Percentiles rank a stretch among this genome's conserved stretches.
Evolutionary conservation across 169 alveolate genomes (phyloP).

Genomic region (Eimeria falciformis): DNA sequence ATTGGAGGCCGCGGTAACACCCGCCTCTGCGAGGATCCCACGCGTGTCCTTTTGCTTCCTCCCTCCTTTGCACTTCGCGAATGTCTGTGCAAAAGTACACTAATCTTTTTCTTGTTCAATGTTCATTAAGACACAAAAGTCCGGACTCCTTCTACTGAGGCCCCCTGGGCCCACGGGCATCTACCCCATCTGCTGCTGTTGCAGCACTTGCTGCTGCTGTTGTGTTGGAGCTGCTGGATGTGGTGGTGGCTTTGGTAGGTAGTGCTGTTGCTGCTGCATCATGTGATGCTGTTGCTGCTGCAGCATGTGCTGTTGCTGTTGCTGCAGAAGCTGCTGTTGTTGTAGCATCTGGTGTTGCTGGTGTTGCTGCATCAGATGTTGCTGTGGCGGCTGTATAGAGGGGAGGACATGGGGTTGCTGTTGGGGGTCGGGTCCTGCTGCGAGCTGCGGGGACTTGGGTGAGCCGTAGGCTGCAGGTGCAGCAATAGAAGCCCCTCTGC

Average conservation of each 20-base stretch:
- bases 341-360: constrained; percentile 41
- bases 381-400: constrained; percentile 31
- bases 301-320: constrained; percentile 19
- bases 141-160: no score
- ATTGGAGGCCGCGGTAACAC: no score
- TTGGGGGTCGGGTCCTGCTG: constrained; percentile 38
- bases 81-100: no score
- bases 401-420: neutral
- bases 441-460: constrained; percentile 34
- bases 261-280: neutral
- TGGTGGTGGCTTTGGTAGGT: neutral
- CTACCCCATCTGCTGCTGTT: constrained; percentile 40
- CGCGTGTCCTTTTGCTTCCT: no score
- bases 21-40: no score
- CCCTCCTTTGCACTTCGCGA: no score
- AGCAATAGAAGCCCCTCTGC: constrained; percentile 17
- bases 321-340: constrained; percentile 55
- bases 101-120: no score
- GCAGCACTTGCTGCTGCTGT: constrained; percentile 32
- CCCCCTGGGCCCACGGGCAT: constrained; percentile 49
- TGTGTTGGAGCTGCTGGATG: neutral
- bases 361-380: constrained; percentile 18
- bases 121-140: no score
- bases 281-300: constrained; percentile 33
- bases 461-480: constrained; percentile 45